A percentile compares a stretch with the other conserved stretches of the same genome.
Conservation (phyloP, 768 basidiomycete genomes). For the Jaapia argillacea region DNA sequence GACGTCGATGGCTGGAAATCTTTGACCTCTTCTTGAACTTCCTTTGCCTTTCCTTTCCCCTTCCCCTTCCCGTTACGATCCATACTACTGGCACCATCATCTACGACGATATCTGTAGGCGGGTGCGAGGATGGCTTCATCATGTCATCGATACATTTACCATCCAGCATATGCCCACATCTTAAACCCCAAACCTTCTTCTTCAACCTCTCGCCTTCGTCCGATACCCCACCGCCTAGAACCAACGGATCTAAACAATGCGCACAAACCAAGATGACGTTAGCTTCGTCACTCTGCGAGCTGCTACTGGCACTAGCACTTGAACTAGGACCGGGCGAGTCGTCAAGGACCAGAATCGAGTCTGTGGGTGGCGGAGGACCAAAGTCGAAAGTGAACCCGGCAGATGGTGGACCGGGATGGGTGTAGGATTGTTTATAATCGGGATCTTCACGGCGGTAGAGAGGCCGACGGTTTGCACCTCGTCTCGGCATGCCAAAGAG, state of each 20-base stretch:
- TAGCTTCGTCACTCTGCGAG: conserved; percentile 21
- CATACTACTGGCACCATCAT: conserved; percentile 1
- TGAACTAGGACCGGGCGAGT: conserved; percentile 15
- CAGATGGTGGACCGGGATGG: conserved; percentile 41
- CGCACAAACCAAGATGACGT: conserved; percentile 53
- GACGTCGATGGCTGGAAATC: background rate
- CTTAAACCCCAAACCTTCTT: conserved; percentile 60
- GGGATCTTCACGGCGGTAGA: conserved; percentile 11
- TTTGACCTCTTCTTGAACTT: background rate
- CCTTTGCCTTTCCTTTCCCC: background rate
- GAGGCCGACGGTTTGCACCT: conserved; percentile 2
- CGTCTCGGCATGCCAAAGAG: conserved; percentile 13
- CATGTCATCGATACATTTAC: conserved; percentile 56
- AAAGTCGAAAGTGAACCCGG: conserved; percentile 69
- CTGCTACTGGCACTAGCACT: conserved; percentile 12
- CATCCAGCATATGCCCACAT: conserved; percentile 74
- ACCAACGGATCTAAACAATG: conserved; percentile 56
- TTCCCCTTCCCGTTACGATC: background rate
- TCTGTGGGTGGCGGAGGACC: conserved; percentile 27
- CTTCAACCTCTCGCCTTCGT: conserved; percentile 29
- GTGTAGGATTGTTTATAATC: conserved; percentile 55
- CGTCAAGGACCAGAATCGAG: conserved; percentile 41
- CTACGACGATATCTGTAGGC: conserved; percentile 1
- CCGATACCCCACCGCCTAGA: conserved; percentile 31
- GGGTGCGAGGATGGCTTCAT: conserved; percentile 28